Evolutionary conservation across 1,284 basidiomycete genomes (phyloP), one percentile per base, ranked within the genome.

Genomic region (Microbotryomycetes sp.): DNA sequence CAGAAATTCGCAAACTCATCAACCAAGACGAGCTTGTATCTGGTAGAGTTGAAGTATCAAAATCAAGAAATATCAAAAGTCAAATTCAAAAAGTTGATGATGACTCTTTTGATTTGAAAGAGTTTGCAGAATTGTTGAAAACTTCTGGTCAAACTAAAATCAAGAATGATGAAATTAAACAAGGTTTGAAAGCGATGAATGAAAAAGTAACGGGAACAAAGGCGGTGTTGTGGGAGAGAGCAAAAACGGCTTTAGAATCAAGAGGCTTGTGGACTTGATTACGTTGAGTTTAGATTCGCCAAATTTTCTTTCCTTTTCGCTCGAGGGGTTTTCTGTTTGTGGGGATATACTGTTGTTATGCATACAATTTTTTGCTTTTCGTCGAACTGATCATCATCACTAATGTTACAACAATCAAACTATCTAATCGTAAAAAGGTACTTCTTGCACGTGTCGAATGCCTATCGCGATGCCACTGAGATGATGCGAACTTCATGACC

Each of bases 91-190:
- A 16, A n/a, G 31, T 42, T 31, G 47, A 58, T 31, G 54, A 63
- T 47, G 60, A 50, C 47, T 47, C 42, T 16, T 14, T 23, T 26
- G 26, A 54, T 4, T 15, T 47, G 14, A 16, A 42, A 56, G 42
- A 12, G 14, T 26, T 30, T 1, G 54, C 46, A 14, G 7, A 57
- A 3, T 28, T 9, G 6, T n/a, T 42, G 25, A 29, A 42, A 23
- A 26, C 48, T 16, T 19, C 48, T 3, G 54, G 50, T 42, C 9
- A 19, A 0, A 36, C 15, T 1, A 54, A 65, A 29, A 32, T 65
- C 31, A 67, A 56, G 29, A 54, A 65, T 23, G 59, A 54, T 42
- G 46, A 58, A 7, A 58, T 71, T 47, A 71, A 69, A 52, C 30
- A 52, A 6, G 64, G 57, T 5, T 50, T 69, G 25, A 67, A 54